These are phyloP conservation scores for Aspergillus terreus DNA, from an alignment of 2,329 filamentous ascomycete genomes.

Conservation along the genomic window DNA sequence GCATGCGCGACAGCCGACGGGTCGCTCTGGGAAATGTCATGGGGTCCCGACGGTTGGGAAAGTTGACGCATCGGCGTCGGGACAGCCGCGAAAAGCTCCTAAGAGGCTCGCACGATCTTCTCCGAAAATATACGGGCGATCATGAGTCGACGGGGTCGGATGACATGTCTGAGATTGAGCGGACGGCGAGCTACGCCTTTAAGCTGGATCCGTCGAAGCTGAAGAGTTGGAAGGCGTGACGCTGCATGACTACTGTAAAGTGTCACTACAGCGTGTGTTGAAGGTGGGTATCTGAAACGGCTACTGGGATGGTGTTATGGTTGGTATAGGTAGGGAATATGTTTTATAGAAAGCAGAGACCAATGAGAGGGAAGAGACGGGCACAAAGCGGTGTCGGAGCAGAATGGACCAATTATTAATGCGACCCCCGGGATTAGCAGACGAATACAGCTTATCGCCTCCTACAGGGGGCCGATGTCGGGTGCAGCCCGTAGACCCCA, in stretches of 20 bases:
- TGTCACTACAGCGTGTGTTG: too few species aligned
- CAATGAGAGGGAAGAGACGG: conserved; percentile 4
- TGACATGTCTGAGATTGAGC: conserved; percentile 28
- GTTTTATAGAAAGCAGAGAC: background rate
- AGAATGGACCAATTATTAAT: background rate
- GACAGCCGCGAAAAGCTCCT: too few species aligned
- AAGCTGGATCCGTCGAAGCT: conserved; percentile 35
- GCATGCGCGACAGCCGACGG: conserved; percentile 39
- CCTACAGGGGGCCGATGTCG: background rate
- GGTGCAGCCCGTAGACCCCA: background rate
- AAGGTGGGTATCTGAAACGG: too few species aligned
- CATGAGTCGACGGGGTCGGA: conserved; percentile 21
- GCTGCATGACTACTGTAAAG: background rate
- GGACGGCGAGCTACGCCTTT: conserved; percentile 29
- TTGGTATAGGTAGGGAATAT: too few species aligned
- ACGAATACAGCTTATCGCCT: background rate
- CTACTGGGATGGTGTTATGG: too few species aligned
- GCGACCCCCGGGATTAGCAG: background rate
- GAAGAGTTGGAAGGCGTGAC: conserved; percentile 30
- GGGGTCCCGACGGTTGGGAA: conserved; percentile 17
- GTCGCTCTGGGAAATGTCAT: conserved; percentile 36
- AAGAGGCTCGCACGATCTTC: too few species aligned
- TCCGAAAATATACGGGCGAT: conserved; percentile 18
- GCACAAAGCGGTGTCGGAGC: conserved; percentile 6
- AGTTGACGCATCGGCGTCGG: too few species aligned